Evolutionary conservation across 1,284 basidiomycete genomes (phyloP).

Genomic region (Phellopilus nigrolimitatus): DNA sequence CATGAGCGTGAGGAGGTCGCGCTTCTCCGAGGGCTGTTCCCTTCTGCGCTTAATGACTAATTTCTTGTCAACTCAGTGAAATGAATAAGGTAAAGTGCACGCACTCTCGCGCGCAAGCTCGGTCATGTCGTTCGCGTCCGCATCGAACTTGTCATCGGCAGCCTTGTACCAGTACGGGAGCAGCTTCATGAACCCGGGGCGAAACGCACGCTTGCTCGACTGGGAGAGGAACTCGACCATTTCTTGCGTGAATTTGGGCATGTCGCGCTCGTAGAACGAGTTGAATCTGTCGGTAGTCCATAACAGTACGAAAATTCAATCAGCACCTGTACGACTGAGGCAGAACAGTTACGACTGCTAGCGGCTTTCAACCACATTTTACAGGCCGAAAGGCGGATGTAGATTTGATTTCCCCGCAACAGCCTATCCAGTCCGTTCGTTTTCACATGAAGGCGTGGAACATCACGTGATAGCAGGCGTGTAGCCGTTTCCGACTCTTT

Average conservation of each 20-base stretch:
- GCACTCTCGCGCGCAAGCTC: slow-evolving; percentile 37
- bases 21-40: slow-evolving; percentile 35
- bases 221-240: slow-evolving; percentile 42
- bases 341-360: too few species aligned
- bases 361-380: too few species aligned
- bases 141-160: slow-evolving; percentile 37
- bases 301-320: too few species aligned
- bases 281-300: slow-evolving; percentile 30
- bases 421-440: too few species aligned
- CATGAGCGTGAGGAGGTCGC: slow-evolving; percentile 46
- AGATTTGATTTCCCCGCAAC: too few species aligned
- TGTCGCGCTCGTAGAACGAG: slow-evolving; percentile 35
- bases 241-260: slow-evolving; percentile 39
- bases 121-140: slow-evolving; percentile 37
- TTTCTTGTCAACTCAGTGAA: slow-evolving; percentile 19
- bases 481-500: too few species aligned
- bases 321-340: background rate
- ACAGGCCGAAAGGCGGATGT: too few species aligned
- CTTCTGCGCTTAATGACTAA: slow-evolving; percentile 36
- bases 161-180: slow-evolving; percentile 33
- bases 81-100: slow-evolving; percentile 18
- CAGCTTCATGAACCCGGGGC: slow-evolving; percentile 29
- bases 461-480: background rate
- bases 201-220: slow-evolving; percentile 32
- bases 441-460: too few species aligned